Evolutionary conservation across 1,284 basidiomycete genomes (phyloP).

Genomic region (Ganoderma lingzhi): DNA sequence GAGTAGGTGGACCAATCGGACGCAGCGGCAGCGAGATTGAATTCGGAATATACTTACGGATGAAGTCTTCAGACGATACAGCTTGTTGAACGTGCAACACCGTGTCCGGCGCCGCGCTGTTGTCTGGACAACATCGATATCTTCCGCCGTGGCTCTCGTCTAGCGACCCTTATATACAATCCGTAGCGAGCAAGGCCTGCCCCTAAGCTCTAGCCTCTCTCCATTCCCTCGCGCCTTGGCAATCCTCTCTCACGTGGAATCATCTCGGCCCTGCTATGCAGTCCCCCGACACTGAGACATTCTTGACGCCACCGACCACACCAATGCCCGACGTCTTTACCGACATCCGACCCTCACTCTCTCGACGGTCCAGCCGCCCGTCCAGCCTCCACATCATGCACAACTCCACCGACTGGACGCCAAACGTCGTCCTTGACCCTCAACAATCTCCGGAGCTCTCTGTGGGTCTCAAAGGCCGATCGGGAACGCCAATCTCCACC

Average conservation of each 20-base stretch:
- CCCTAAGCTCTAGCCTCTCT: slow-evolving; percentile 8
- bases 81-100: neutral
- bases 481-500: slow-evolving; percentile 21
- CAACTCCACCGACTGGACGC: slow-evolving; percentile 36
- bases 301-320: slow-evolving; percentile 70
- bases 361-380: slow-evolving; percentile 41
- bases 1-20: slow-evolving; percentile 11
- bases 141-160: neutral
- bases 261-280: slow-evolving; percentile 26
- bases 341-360: slow-evolving; percentile 44
- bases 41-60: neutral
- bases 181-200: neutral
- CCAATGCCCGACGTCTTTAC: slow-evolving; percentile 46
- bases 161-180: slow-evolving; percentile 10
- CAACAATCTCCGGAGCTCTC: slow-evolving; percentile 39
- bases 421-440: slow-evolving; percentile 43
- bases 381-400: slow-evolving; percentile 41
- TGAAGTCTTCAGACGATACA: neutral
- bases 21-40: neutral
- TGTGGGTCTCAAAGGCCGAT: slow-evolving; percentile 23
- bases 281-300: slow-evolving; percentile 58
- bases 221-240: slow-evolving; percentile 14
- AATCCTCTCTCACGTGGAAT: slow-evolving; percentile 18
- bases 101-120: slow-evolving; percentile 7
- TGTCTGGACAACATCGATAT: slow-evolving; percentile 24